Percentiles rank a stretch among this genome's conserved stretches.
phyloP scores from a whole-genome alignment of 495 filamentous ascomycete genomes.

The Daldinia decipiens region DNA sequence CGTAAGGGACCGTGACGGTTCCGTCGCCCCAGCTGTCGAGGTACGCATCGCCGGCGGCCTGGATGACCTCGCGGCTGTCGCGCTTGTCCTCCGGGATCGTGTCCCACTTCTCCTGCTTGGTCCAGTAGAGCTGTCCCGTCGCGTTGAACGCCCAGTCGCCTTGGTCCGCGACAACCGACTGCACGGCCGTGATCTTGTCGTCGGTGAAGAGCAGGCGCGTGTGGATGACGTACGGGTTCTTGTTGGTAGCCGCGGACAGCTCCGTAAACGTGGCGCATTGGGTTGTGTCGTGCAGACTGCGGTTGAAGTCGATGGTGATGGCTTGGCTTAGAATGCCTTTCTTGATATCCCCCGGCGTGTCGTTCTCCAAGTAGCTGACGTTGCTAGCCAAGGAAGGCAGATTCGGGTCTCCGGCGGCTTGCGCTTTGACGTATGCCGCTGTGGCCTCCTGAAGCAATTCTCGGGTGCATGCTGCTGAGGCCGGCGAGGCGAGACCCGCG shows the following conservation, averaged over 20 bases:
- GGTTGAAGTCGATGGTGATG: conserved; percentile 53
- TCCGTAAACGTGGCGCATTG: conserved; percentile 57
- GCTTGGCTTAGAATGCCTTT: conserved; percentile 49
- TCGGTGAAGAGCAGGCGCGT: conserved; percentile 49
- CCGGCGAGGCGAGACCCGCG: conserved; percentile 35
- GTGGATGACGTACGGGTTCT: conserved; percentile 54
- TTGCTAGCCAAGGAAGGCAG: conserved; percentile 30
- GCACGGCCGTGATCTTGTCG: conserved; percentile 48
- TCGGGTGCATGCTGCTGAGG: conserved; percentile 40
- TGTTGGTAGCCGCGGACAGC: conserved; percentile 48
- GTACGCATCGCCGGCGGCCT: conserved; percentile 60
- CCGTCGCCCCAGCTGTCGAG: conserved; percentile 55
- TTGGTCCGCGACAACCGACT: conserved; percentile 50
- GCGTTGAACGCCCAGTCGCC: conserved; percentile 56
- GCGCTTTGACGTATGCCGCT: conserved; percentile 43
- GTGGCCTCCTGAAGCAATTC: conserved; percentile 38
- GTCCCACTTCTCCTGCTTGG: conserved; percentile 54
- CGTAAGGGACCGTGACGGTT: conserved; percentile 56
- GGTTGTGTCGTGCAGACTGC: conserved; percentile 53
- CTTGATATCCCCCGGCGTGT: conserved; percentile 37
- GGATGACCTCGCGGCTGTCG: conserved; percentile 53
- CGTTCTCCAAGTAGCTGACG: conserved; percentile 48
- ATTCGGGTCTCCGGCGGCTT: conserved; percentile 31
- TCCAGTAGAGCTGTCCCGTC: conserved; percentile 50
- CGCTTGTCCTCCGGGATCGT: conserved; percentile 51